phyloP scores from a whole-genome alignment of 78 protist species.

The Capsaspora owczarzaki region DNA sequence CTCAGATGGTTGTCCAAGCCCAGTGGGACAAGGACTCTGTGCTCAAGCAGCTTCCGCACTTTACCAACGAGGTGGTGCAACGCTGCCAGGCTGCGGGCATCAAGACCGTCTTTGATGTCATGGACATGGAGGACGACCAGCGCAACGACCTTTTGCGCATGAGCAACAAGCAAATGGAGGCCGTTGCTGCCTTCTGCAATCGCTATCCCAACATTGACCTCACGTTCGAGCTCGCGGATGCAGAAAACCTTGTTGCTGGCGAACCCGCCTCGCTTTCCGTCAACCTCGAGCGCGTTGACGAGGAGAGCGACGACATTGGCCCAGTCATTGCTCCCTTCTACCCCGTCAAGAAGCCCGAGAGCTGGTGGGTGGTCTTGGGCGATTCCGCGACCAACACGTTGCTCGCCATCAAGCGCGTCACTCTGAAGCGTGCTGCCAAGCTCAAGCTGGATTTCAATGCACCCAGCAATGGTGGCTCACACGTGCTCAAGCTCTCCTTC shows the following conservation, averaged over 20 bases:
- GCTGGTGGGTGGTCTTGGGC: constrained; percentile 68
- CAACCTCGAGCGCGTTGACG: constrained; percentile 46
- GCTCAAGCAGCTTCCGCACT: constrained; percentile 81
- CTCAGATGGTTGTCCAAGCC: constrained; percentile 88
- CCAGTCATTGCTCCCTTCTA: constrained; percentile 49
- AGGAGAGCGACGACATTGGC: constrained; percentile 21
- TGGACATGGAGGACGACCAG: constrained; percentile 21
- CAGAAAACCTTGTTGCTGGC: constrained; percentile 22
- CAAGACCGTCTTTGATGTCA: background rate
- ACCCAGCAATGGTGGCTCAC: constrained; percentile 44
- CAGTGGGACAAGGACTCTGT: constrained; percentile 42
- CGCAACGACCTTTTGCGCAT: constrained; percentile 7
- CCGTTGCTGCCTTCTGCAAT: constrained; percentile 55
- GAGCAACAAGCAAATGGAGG: constrained; percentile 7
- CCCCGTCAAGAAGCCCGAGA: constrained; percentile 44
- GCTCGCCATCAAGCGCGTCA: constrained; percentile 47
- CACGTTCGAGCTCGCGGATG: constrained; percentile 25
- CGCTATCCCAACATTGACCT: constrained; percentile 59
- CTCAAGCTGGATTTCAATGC: constrained; percentile 54
- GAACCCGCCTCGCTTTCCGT: constrained; percentile 30
- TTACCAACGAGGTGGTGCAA: constrained; percentile 42
- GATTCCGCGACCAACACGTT: constrained; percentile 27
- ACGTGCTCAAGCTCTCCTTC: constrained; percentile 36
- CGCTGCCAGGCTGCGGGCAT: background rate
- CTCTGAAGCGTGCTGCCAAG: constrained; percentile 14